Evolutionary conservation across 768 basidiomycete species (phyloP), one percentile per base, ranked within the genome.

Genomic region (Hemileccinum rubropunctum): DNA sequence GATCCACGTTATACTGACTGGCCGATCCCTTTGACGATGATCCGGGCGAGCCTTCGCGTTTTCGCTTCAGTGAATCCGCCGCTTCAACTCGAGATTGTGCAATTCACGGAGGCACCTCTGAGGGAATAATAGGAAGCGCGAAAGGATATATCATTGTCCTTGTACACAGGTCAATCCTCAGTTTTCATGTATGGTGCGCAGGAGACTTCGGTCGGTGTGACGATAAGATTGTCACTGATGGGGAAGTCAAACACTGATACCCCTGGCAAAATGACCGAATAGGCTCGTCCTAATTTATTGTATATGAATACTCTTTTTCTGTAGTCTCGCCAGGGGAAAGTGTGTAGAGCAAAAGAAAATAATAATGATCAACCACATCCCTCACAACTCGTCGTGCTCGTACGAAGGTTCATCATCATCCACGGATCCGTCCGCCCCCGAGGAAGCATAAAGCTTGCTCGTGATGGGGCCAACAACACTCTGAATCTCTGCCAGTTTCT

Each of bases 391-490:
- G 53, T 81, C 81, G 63, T 82, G 81, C 20, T 74, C 73, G 49
- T 62, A 68, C 53, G 63, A 68, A 11, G 75, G 68, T 26, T 71
- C 72, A 27, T 78, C 76, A 5, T 76, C 77, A n/a, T 76, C 76
- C 12, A 44, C 58, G 23, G 59, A 30, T 11, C 57, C 67, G 37
- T 57, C 68, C 7, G 50, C 73, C 34, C 73, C 78, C 28, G 72
- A 70, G 30, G 72, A 73, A 21, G 71, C 66, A 68, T 89, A 90
- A 45, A 91, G 71, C 72, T 93, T 92, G 63, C 82, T 80, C 45
- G 92, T 91, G 70, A 95, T 93, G 45, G 93, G 93, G 67, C 80
- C 80, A 44, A 92, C 84, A 27, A 87, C 71, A 43, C 77, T 72
- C 65, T 91, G 90, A 23, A 91, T 76, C 71, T 88, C 86, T 43